Evolutionary conservation across 495 filamentous ascomycete genomes (phyloP).

Genomic region (Daldinia childiae): DNA sequence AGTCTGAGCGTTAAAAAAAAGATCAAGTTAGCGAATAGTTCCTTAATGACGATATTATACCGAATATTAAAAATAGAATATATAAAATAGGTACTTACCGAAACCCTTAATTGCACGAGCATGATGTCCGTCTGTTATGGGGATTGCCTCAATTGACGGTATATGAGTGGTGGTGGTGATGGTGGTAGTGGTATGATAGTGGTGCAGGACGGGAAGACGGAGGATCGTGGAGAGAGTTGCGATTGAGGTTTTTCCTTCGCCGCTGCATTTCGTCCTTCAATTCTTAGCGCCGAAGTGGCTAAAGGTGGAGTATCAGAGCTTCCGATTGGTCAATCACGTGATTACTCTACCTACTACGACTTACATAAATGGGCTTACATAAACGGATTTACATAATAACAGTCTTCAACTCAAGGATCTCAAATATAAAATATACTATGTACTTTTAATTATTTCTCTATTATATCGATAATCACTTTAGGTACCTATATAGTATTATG

Average conservation of each 20-base stretch:
- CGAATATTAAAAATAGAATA: background rate
- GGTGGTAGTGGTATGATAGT: slow-evolving; percentile 14
- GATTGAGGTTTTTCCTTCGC: slow-evolving; percentile 36
- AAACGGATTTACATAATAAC: background rate
- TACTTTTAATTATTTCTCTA: too few species aligned
- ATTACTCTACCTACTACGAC: background rate
- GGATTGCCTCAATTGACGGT: slow-evolving; percentile 42
- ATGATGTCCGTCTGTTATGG: slow-evolving; percentile 40
- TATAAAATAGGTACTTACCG: slow-evolving; percentile 28
- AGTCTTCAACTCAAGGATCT: too few species aligned
- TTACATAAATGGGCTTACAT: background rate
- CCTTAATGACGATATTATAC: background rate
- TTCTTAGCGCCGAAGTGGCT: slow-evolving; percentile 29
- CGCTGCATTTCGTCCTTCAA: slow-evolving; percentile 19
- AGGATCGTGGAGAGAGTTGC: slow-evolving; percentile 13
- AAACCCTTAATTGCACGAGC: slow-evolving; percentile 44
- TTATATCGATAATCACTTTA: too few species aligned
- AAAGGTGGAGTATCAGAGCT: slow-evolving; percentile 16
- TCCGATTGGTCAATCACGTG: slow-evolving; percentile 8
- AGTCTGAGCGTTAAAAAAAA: slow-evolving; percentile 55
- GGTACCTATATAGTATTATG: too few species aligned
- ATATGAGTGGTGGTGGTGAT: slow-evolving; percentile 12
- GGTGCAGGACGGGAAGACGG: slow-evolving; percentile 13
- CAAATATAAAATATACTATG: too few species aligned
- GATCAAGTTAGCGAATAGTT: slow-evolving; percentile 33